Base-by-base conservation (phyloP, 1,139 yeast genomes). In the Scheffersomyces cryptocercus region DNA sequence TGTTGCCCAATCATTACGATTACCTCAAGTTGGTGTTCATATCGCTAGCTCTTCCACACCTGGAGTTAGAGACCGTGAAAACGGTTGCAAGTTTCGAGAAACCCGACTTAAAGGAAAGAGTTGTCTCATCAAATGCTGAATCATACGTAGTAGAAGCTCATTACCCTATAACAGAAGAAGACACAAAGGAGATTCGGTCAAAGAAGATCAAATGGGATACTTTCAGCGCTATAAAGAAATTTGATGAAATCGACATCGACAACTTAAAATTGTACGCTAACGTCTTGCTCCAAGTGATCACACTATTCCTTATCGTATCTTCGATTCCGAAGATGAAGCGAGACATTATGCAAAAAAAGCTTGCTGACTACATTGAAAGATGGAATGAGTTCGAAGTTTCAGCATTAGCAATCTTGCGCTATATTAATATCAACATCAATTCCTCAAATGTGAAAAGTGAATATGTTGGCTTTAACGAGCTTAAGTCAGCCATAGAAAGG, bases 401-500 rank as follows among this genome's bases (percentile, higher is more conserved):
- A 28, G 71, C 80, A 0, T 34, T 63, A 32, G 46, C 59, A 14
- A 50, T 84, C 11, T 44, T 82, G n/a, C 61, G 77, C 41, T 70
- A 79, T n/a, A 67, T 82, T 55, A 68, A 74, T 41, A 47, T 68
- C 5, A 51, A 54, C 6, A 55, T 73, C 16, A 58, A 56, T 0
- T 35, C 44, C 0, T 43, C 54, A 1, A 68, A 64, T 40, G 41
- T 65, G 2, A 41, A 50, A 2, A 41, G 52, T 0, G 43, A 46
- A 10, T 42, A 43, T 0, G 63, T 84, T 3, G 45, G 61, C 1
- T 73, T 55, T 47, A 47, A 53, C 0, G 69, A 73, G 37, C 78
- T 79, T 50, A 45, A 54, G 3, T 41, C 45, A 2, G 67, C 66
- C 0, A 49, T 77, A 2, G 46, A 49, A 1, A 43, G 54, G 1